Evolutionary conservation across 257 asterid genomes (phyloP).

Genomic region (Echites panduratus): DNA sequence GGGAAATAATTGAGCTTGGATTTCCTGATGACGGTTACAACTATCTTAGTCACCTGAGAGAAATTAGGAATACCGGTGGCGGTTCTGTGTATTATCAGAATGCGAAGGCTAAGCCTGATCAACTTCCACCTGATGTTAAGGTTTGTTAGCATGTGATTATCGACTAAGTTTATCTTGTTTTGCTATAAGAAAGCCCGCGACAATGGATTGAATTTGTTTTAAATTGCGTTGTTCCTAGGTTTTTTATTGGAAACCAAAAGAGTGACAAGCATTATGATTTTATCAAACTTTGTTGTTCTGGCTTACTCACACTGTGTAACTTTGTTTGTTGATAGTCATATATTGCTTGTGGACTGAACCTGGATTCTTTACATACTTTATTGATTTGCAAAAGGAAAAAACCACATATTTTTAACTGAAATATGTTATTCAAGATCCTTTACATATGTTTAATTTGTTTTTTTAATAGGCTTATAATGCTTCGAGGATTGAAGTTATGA

Average conservation of each 20-base stretch:
- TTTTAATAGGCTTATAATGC: slow-evolving; percentile 85
- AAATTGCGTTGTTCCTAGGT: not conserved
- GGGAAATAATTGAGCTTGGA: slow-evolving; percentile 85
- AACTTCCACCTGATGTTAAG: slow-evolving; percentile 76
- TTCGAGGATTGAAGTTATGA: slow-evolving; percentile 51
- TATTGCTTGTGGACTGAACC: slow-evolving; percentile 38
- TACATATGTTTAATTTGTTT: not conserved
- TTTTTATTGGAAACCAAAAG: not conserved
- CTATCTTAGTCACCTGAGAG: slow-evolving; percentile 71
- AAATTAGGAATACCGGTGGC: slow-evolving; percentile 79
- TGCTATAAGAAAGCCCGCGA: not conserved
- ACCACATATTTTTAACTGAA: not conserved
- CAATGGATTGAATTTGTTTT: not conserved
- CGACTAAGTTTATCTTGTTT: not conserved
- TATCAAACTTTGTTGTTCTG: slow-evolving; percentile 8
- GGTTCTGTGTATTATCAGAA: slow-evolving; percentile 76
- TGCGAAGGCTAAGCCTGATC: slow-evolving; percentile 53
- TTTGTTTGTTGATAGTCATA: slow-evolving; percentile 53
- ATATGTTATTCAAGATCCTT: not conserved
- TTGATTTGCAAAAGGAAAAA: not conserved
- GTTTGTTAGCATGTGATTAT: slow-evolving; percentile 26
- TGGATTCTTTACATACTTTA: not conserved
- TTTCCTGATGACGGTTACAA: slow-evolving; percentile 97
- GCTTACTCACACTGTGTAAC: not conserved
- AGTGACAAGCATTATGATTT: not conserved